Conservation (phyloP, 768 basidiomycete species). For the Amanita thiersii region DNA sequence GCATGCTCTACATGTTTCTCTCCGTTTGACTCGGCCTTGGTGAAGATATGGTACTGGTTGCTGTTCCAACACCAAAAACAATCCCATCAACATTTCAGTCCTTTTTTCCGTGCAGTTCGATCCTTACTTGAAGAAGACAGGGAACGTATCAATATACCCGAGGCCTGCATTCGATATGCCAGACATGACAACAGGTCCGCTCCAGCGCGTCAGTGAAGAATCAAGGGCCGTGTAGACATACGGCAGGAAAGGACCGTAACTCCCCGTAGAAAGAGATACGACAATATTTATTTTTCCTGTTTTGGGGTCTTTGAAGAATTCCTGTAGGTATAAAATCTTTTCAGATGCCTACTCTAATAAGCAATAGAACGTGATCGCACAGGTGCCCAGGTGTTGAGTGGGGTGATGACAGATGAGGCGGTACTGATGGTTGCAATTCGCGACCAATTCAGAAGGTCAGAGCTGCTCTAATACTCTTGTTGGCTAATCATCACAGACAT, state of each 20-base stretch:
- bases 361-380: conserved; percentile 12
- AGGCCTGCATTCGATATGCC: conserved; percentile 26
- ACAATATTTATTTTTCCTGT: conserved; percentile 25
- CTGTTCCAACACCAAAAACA: too few relatives aligned
- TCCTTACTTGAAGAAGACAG: conserved; percentile 24
- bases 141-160: conserved; percentile 28
- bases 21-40: conserved; percentile 25
- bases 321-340: too few relatives aligned
- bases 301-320: conserved; percentile 28
- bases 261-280: conserved; percentile 26
- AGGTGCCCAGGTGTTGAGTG: conserved; percentile 27
- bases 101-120: too few relatives aligned
- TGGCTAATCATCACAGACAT: too few relatives aligned
- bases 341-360: background rate
- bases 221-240: conserved; percentile 25
- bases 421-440: conserved; percentile 21
- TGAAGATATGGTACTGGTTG: conserved; percentile 25
- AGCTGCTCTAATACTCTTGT: conserved; percentile 17
- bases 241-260: conserved; percentile 26
- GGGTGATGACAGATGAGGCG: conserved; percentile 20
- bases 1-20: conserved; percentile 25
- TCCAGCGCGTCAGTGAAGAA: conserved; percentile 21
- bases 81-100: background rate
- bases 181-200: conserved; percentile 23
- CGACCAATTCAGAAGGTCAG: conserved; percentile 21